These are phyloP conservation scores for Saturnispora hagleri DNA, from an alignment of 805 yeast genomes.

Conservation along the genomic window DNA sequence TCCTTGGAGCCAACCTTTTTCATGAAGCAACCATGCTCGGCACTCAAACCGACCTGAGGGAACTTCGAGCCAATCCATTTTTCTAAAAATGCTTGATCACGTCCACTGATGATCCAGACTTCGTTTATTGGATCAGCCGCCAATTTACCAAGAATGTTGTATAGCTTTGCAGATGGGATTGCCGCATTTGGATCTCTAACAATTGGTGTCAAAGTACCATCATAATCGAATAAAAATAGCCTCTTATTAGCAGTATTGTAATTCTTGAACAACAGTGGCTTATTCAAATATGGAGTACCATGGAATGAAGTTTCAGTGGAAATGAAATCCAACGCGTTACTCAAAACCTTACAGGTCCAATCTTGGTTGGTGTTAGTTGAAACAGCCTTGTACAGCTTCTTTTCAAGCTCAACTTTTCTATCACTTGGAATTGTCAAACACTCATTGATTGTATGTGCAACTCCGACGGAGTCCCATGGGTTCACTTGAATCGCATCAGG, in stretches of 20 bases:
- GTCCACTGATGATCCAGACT: conserved; percentile 92
- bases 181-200: conserved; percentile 98
- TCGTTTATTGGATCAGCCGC: conserved; percentile 71
- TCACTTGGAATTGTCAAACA: conserved; percentile 48
- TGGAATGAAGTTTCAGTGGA: conserved; percentile 35
- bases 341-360: conserved; percentile 65
- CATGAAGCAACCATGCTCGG: conserved; percentile 97
- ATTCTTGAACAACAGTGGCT: conserved; percentile 50
- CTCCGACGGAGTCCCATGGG: conserved; percentile 96
- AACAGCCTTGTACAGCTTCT: conserved; percentile 53
- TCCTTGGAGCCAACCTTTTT: conserved; percentile 51
- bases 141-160: conserved; percentile 47
- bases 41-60: conserved; percentile 68
- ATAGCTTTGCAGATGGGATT: conserved; percentile 72
- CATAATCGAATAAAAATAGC: conserved; percentile 87
- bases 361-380: conserved; percentile 63
- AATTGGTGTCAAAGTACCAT: conserved; percentile 95
- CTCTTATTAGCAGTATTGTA: conserved; percentile 59
- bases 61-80: conserved; percentile 72
- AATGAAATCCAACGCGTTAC: conserved; percentile 26
- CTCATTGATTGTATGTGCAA: conserved; percentile 72
- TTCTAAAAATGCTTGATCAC: conserved; percentile 85
- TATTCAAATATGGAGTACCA: conserved; percentile 75
- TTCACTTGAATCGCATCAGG: conserved; percentile 75
- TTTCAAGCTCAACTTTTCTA: conserved; percentile 38